Percentiles rank a stretch among this genome's conserved stretches.
phyloP scores from a whole-genome alignment of 139 green algal species.

The Pedinophyceae sp. region DNA sequence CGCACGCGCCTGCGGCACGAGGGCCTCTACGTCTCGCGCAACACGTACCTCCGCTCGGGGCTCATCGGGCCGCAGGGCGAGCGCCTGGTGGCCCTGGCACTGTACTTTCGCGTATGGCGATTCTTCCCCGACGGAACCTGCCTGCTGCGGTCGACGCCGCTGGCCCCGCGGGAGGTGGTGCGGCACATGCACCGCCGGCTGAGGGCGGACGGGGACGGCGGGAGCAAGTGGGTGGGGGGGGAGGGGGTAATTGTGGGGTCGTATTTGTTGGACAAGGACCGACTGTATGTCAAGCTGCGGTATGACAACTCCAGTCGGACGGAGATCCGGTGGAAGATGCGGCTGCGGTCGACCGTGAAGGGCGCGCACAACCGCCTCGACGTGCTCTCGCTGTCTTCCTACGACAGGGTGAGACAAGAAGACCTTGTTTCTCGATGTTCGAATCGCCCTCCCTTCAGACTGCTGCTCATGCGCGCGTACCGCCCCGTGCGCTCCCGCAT shows the following conservation, averaged over 20 bases:
- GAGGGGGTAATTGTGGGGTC: no score
- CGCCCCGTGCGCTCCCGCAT: not conserved
- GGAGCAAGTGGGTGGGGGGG: not conserved
- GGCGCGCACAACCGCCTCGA: conserved; percentile 12
- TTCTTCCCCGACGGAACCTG: conserved; percentile 11
- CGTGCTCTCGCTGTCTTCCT: conserved; percentile 5
- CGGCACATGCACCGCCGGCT: not conserved
- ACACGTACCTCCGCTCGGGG: conserved; percentile 11
- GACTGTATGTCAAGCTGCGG: conserved; percentile 6
- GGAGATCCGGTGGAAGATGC: conserved; percentile 8
- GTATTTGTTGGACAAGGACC: not conserved
- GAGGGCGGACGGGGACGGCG: not conserved
- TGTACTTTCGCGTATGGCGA: conserved; percentile 11
- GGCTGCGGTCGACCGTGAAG: conserved; percentile 5
- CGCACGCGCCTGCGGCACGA: conserved; percentile 9
- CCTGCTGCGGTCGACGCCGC: conserved; percentile 2
- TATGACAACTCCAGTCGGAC: no score
- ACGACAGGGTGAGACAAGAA: not conserved
- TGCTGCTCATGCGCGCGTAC: not conserved
- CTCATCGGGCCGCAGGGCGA: conserved; percentile 9
- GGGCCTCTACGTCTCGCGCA: conserved; percentile 14
- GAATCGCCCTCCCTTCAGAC: not conserved
- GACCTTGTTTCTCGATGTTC: not conserved
- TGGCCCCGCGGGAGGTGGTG: conserved; percentile 3
- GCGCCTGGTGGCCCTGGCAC: conserved; percentile 9